phyloP scores from a whole-genome alignment of 2,329 filamentous ascomycete species.

The Ilyonectria mors-panacis region DNA sequence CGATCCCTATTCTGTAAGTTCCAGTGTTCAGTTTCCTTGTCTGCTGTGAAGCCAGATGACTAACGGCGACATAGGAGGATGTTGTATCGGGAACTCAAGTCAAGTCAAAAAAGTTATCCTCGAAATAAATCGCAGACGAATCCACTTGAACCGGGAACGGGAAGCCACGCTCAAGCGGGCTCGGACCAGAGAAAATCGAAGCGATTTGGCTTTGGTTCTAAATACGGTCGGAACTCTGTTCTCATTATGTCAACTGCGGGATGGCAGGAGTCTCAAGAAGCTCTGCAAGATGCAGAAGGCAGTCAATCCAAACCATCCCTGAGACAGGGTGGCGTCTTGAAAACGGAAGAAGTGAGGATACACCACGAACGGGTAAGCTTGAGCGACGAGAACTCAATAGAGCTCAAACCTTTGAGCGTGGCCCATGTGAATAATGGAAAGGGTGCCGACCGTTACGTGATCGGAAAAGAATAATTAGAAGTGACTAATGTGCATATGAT shows the following conservation, averaged over 20 bases:
- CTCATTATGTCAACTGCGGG: conserved; percentile 51
- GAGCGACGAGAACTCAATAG: conserved; percentile 42
- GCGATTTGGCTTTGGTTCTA: conserved; percentile 36
- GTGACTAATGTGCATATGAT: too few relatives aligned
- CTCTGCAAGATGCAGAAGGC: conserved; percentile 43
- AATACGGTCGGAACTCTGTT: conserved; percentile 50
- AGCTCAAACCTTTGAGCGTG: conserved; percentile 32
- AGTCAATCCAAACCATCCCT: conserved; percentile 25
- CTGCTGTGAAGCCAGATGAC: not conserved
- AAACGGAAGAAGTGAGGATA: conserved; percentile 50
- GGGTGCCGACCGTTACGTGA: too few relatives aligned
- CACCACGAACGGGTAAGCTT: conserved; percentile 43
- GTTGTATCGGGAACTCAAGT: conserved; percentile 53
- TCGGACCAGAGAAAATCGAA: conserved; percentile 35
- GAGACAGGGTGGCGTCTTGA: conserved; percentile 44
- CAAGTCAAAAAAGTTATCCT: conserved; percentile 48
- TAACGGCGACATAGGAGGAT: conserved; percentile 48
- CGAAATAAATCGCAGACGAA: conserved; percentile 41
- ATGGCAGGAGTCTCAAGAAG: conserved; percentile 54
- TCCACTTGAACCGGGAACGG: conserved; percentile 17
- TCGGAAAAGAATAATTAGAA: too few relatives aligned
- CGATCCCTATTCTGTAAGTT: conserved; percentile 53
- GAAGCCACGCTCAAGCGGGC: conserved; percentile 15
- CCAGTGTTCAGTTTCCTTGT: not conserved
- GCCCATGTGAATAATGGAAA: not conserved